Conservation (phyloP, 495 filamentous ascomycete genomes). For the Tuber calosporum region DNA sequence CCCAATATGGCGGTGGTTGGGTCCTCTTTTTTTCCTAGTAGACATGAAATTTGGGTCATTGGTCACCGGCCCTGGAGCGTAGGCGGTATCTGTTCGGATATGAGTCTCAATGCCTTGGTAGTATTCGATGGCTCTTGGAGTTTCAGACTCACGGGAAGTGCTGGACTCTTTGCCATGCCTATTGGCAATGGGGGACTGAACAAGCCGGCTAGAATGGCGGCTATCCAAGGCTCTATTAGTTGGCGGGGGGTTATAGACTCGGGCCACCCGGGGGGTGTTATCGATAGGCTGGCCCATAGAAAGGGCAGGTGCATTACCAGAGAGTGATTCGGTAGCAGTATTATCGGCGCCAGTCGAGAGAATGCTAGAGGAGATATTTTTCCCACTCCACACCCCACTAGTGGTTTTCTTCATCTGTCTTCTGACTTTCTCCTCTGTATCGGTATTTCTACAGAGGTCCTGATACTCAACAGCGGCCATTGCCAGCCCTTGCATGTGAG, state of each 20-base stretch:
- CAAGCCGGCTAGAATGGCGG: neutral
- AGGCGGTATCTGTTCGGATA: neutral
- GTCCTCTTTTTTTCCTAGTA: neutral
- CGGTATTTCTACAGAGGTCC: neutral
- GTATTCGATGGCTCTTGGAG: neutral
- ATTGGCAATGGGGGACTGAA: neutral
- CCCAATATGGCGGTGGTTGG: neutral
- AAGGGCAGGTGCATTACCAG: neutral
- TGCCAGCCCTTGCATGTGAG: neutral
- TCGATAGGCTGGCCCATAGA: neutral
- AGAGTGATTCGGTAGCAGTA: neutral
- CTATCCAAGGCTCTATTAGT: neutral
- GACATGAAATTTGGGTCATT: neutral
- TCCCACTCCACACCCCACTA: neutral
- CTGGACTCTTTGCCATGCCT: neutral
- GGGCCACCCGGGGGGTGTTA: neutral
- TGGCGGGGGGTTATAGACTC: neutral
- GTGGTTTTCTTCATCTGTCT: neutral
- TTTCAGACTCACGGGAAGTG: neutral
- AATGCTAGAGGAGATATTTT: neutral
- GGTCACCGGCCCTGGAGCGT: neutral
- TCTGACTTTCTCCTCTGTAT: neutral
- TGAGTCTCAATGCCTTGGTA: neutral
- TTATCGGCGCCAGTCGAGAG: neutral
- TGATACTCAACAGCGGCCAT: neutral